Base-by-base conservation (phyloP, 345 rosid genomes). In the Eucalyptus erythrocorys region DNA sequence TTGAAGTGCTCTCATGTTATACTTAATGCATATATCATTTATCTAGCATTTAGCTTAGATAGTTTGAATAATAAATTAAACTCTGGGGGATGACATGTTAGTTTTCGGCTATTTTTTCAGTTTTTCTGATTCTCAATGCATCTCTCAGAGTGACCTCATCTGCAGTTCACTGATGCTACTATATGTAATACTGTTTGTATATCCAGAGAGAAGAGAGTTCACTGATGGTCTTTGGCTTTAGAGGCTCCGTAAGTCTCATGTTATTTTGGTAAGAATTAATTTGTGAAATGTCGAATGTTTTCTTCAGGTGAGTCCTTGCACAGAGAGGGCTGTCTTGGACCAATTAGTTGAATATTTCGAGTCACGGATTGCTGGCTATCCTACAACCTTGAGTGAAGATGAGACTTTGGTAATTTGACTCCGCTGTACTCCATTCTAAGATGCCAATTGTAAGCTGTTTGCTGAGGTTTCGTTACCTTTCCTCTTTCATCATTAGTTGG, bases 251-350 rank as follows among this genome's bases (percentile, higher is more conserved):
- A 66, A 37, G 14, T 71, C 45, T 76, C 27, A 5, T 76, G 82
- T 90, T 89, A 81, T 90, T 80, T 55, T 87, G 85, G 45, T 37
- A 37, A 76, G 47, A 37, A 76, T 37, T 37, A 76, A 87, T 59
- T 16, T 87, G 24, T 89, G 45, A 59, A 86, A 19, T 43, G 34
- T 49, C 4, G 32, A 87, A 55, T 91, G 85, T 71, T 48, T 89
- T 87, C 90, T 76, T 85, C 89, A 97, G 99, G 96, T 96, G 91
- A 97, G 99, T 88, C 94, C 99, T 48, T 97, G 99, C 92, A 95
- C 94, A 96, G 99, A 97, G 91, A 94, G 94, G 90, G 99, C 99
- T 66, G 98, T 95, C 81, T 90, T 97, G 85, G 97, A 95, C 88
- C 99, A 97, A 90, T 98, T 97, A 92, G 93, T 92, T 64, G 94